phyloP scores from a whole-genome alignment of 345 rosid genomes.

The Bruguiera sexangula region DNA sequence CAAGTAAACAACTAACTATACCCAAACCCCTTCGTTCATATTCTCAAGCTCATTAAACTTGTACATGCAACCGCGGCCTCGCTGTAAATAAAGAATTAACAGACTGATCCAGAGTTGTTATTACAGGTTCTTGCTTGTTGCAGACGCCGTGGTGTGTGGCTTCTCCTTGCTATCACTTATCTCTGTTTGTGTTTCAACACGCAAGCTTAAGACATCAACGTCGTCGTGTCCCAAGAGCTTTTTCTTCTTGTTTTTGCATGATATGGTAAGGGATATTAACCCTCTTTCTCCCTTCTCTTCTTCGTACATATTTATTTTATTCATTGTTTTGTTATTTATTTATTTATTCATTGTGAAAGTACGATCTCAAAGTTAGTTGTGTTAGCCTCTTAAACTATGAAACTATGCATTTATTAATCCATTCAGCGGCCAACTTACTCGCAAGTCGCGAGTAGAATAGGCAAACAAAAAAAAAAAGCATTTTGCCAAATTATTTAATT shows the following conservation, averaged over 20 bases:
- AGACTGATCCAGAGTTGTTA: background rate
- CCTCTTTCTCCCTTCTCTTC: background rate
- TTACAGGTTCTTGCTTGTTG: conserved; percentile 50
- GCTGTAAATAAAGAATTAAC: too few species aligned
- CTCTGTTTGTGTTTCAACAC: conserved; percentile 23
- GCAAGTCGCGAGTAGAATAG: too few species aligned
- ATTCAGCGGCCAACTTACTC: too few species aligned
- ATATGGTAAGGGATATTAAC: conserved; percentile 38
- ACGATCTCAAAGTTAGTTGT: too few species aligned
- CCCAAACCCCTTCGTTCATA: too few species aligned
- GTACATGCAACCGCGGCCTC: too few species aligned
- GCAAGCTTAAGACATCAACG: conserved; percentile 3
- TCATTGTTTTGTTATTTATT: background rate
- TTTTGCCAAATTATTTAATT: too few species aligned
- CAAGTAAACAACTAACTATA: conserved; percentile 26
- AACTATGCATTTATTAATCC: too few species aligned
- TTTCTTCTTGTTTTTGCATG: conserved; percentile 44
- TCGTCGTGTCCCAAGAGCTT: conserved; percentile 16
- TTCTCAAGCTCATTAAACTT: too few species aligned
- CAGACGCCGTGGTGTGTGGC: conserved; percentile 31
- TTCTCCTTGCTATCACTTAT: conserved; percentile 44
- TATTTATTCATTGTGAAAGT: background rate
- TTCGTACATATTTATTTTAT: background rate
- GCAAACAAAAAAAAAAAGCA: too few species aligned
- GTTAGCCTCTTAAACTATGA: too few species aligned